These are phyloP conservation scores for Penicillium sclerotiorum DNA, from an alignment of 2,329 filamentous ascomycete species.

Conservation along the genomic window DNA sequence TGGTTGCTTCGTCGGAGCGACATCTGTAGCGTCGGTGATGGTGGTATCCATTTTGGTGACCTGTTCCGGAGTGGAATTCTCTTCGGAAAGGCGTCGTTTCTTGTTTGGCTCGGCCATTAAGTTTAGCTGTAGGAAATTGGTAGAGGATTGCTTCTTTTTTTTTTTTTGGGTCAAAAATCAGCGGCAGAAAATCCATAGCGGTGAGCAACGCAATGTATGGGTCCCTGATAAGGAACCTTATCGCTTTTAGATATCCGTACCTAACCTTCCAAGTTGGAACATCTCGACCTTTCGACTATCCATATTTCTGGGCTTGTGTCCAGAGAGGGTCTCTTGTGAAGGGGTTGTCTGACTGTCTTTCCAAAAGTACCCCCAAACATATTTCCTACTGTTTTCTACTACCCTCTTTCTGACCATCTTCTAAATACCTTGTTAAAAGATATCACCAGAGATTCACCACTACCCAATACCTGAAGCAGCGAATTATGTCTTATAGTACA, in stretches of 20 bases:
- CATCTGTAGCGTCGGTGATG: conserved; percentile 24
- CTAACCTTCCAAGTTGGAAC: too few relatives aligned
- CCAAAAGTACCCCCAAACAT: too few relatives aligned
- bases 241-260: conserved; percentile 27
- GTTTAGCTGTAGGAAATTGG: conserved; percentile 8
- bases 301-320: too few relatives aligned
- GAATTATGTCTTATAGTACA: too few relatives aligned
- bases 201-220: conserved; percentile 13
- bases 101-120: conserved; percentile 39
- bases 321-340: too few relatives aligned
- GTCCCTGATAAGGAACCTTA: conserved; percentile 11
- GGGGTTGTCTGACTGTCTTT: too few relatives aligned
- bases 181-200: conserved; percentile 37
- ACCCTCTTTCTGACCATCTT: too few relatives aligned
- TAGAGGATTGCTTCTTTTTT: conserved; percentile 3
- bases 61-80: conserved; percentile 17
- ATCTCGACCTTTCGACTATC: too few relatives aligned
- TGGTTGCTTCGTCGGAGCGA: conserved; percentile 32
- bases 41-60: conserved; percentile 4
- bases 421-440: too few relatives aligned
- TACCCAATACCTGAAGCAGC: too few relatives aligned
- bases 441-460: too few relatives aligned
- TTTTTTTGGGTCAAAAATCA: conserved; percentile 32
- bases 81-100: conserved; percentile 39
- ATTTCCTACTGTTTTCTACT: too few relatives aligned